Base-by-base conservation (phyloP, 2,329 filamentous ascomycete genomes). In the Calycina herbarum region DNA sequence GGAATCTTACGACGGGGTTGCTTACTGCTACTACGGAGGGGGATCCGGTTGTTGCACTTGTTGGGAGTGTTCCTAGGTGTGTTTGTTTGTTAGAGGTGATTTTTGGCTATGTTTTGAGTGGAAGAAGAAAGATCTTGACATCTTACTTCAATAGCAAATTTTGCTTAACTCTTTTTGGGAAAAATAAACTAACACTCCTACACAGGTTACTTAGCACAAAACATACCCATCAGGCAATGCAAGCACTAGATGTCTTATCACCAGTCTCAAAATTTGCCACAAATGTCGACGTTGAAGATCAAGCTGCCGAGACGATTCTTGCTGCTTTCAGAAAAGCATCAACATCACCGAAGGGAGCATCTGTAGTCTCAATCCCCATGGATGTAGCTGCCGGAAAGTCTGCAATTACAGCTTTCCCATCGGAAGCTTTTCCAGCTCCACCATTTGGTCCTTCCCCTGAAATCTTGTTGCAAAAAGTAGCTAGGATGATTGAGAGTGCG, bases 1-100 rank as follows among this genome's bases (percentile, higher is more conserved):
- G 78, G 56, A 83, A 83, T 69, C 73, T 82, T 15, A 79, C 78
- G 1, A 82, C 81, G 0, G 80, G 80, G 0, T 73, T 82, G 8
- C 76, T 81, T 6, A 82, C 81, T 1, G 81, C 81, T 29, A 82
- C 78, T 5, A 82, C 81, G 7, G 81, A 82, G 70, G 79, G 80
- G 17, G 78, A 80, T 59, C 81, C 81, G 0, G 77, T 82, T 7
- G 79, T 83, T 11, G 81, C 81, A n/a, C 77, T 83, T 48, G 77
- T 81, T n/a, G 81, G 81, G 51, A 79, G 77, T 54, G 81, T 83
- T 15, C 79, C 79, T 42, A 74, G 45, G 45, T 51, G 7, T 1
- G 45, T 51, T 51, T 51, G 8, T 13, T 38, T 38, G 7, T 8
- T 38, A 7, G 35, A 38, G 4, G 7, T 20, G 17, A 2, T 20